phyloP scores from a whole-genome alignment of 805 yeast species.

The Candida fluviatilis region DNA sequence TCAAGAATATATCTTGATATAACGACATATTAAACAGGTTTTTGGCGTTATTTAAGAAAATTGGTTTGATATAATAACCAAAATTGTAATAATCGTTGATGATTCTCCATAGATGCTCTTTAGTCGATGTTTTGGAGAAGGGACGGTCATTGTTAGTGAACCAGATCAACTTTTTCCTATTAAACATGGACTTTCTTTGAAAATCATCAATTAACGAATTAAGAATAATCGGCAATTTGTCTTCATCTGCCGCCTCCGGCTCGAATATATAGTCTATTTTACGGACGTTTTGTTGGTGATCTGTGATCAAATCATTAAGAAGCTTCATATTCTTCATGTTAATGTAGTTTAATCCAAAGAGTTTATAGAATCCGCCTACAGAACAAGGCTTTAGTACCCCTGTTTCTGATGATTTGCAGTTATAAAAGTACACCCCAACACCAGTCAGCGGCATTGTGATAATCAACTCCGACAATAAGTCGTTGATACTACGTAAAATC shows the following conservation, averaged over 20 bases:
- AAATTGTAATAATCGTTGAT: slow-evolving; percentile 57
- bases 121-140: slow-evolving; percentile 35
- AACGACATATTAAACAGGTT: slow-evolving; percentile 34
- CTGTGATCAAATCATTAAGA: slow-evolving; percentile 48
- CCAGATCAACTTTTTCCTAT: slow-evolving; percentile 58
- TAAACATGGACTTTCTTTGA: slow-evolving; percentile 40
- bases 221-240: slow-evolving; percentile 38
- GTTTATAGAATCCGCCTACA: slow-evolving; percentile 41
- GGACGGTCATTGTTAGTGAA: slow-evolving; percentile 79
- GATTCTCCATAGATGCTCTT: slow-evolving; percentile 49
- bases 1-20: slow-evolving; percentile 56
- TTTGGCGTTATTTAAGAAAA: slow-evolving; percentile 40
- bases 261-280: slow-evolving; percentile 5
- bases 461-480: slow-evolving; percentile 62
- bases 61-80: slow-evolving; percentile 55
- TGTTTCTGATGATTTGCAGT: slow-evolving; percentile 23
- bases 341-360: slow-evolving; percentile 52
- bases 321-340: slow-evolving; percentile 55
- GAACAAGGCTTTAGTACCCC: slow-evolving; percentile 19
- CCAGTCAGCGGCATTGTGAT: slow-evolving; percentile 67
- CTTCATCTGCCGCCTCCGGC: slow-evolving; percentile 14
- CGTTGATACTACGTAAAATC: slow-evolving; percentile 53
- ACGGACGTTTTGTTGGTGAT: slow-evolving; percentile 17
- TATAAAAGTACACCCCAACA: slow-evolving; percentile 66
- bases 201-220: slow-evolving; percentile 55